These are phyloP conservation scores for Omphalotus olearius DNA, from an alignment of 1,284 basidiomycete genomes.

Conservation along the genomic window DNA sequence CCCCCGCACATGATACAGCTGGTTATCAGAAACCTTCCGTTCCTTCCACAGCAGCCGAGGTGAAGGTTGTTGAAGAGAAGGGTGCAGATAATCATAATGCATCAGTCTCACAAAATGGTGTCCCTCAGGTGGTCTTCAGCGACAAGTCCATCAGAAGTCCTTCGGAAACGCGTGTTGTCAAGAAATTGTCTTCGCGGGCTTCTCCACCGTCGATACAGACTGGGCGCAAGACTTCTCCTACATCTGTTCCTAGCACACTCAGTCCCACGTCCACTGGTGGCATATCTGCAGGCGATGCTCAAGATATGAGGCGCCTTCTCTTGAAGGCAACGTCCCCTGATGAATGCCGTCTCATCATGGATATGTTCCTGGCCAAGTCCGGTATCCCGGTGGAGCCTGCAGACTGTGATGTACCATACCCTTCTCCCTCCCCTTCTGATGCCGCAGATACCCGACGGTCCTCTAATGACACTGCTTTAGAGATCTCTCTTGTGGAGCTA, in stretches of 20 bases:
- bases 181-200: not conserved
- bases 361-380: conserved; percentile 72
- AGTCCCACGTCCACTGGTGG: conserved; percentile 18
- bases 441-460: conserved; percentile 20
- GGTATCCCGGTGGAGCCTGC: conserved; percentile 37
- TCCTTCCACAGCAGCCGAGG: no score
- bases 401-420: conserved; percentile 27
- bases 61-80: no score
- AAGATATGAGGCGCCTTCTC: conserved; percentile 69
- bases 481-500: conserved; percentile 45
- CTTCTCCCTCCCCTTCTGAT: conserved; percentile 33
- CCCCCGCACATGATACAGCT: no score
- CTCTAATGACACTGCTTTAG: conserved; percentile 28
- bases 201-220: conserved; percentile 17
- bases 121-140: no score
- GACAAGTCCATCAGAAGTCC: no score
- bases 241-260: not conserved
- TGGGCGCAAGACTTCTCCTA: conserved; percentile 12
- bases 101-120: no score
- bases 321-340: conserved; percentile 68
- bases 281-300: conserved; percentile 36
- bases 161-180: not conserved
- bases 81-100: no score
- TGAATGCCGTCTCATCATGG: conserved; percentile 81
- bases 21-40: no score